Percentiles rank a stretch among this genome's conserved stretches.
These are phyloP conservation scores for Fagopyrum tataricum DNA, from an alignment of 148 eudicot genomes.

Conservation along the genomic window DNA sequence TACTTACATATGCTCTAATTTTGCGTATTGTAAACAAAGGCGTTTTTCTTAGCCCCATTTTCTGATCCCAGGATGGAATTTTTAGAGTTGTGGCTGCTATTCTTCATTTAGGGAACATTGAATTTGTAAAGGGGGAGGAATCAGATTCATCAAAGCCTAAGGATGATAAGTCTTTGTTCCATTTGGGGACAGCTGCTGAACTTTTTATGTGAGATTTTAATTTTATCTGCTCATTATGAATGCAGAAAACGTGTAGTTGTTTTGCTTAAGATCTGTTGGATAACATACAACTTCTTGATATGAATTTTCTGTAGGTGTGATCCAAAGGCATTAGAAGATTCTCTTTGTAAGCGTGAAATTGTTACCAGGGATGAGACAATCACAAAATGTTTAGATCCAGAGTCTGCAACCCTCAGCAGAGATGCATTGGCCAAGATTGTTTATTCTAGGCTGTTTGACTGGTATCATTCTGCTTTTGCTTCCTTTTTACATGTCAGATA, in stretches of 20 bases:
- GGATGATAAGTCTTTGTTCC: slow-evolving; percentile 91
- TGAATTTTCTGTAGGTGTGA: slow-evolving; percentile 60
- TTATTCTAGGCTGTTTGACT: slow-evolving; percentile 84
- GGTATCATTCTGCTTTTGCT: slow-evolving; percentile 36
- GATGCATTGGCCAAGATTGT: slow-evolving; percentile 94
- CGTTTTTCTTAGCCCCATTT: slow-evolving; percentile 14
- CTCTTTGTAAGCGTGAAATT: slow-evolving; percentile 88
- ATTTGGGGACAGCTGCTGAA: slow-evolving; percentile 83
- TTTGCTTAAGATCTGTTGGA: neutral
- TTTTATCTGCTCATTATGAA: slow-evolving; percentile 8
- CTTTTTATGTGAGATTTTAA: slow-evolving; percentile 62
- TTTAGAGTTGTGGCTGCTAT: slow-evolving; percentile 92
- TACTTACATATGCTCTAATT: slow-evolving; percentile 7
- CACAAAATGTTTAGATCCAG: slow-evolving; percentile 77
- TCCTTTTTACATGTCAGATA: slow-evolving; percentile 10
- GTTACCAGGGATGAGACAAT: slow-evolving; percentile 95
- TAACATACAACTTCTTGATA: neutral
- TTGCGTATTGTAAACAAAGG: slow-evolving; percentile 6
- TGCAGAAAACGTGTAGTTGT: neutral
- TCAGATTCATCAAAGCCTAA: slow-evolving; percentile 88
- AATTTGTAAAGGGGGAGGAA: slow-evolving; percentile 84
- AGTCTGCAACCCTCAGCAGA: slow-evolving; percentile 72
- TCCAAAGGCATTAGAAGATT: slow-evolving; percentile 71
- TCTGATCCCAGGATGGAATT: slow-evolving; percentile 73
- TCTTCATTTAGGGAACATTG: slow-evolving; percentile 94